Percentiles rank a stretch among this genome's conserved stretches.
phyloP scores from a whole-genome alignment of 768 basidiomycete genomes.

The Lactarius indigo region DNA sequence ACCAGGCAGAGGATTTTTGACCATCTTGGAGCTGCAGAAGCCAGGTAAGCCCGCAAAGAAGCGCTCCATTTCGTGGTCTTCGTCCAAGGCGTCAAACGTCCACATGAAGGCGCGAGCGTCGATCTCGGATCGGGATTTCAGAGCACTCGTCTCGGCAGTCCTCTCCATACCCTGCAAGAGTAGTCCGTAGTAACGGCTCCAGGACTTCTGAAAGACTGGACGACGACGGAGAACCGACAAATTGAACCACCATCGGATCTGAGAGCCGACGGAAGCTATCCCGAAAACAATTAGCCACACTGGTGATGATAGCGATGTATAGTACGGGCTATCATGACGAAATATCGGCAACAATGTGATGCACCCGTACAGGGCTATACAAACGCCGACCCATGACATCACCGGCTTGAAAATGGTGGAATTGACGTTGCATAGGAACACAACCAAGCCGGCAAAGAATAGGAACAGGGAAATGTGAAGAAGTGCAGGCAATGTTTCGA shows the following conservation, averaged over 20 bases:
- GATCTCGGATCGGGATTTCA: background rate
- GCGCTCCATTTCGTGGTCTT: background rate
- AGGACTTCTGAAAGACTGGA: background rate
- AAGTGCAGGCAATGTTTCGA: background rate
- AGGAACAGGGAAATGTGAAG: background rate
- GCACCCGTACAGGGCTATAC: background rate
- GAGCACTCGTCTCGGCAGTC: background rate
- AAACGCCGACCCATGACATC: background rate
- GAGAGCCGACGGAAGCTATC: background rate
- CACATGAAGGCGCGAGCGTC: background rate
- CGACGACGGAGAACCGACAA: background rate
- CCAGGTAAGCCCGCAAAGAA: background rate
- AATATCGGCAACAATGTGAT: background rate
- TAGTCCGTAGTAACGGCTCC: background rate
- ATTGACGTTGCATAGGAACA: background rate
- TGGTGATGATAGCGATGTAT: background rate
- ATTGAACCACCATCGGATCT: background rate
- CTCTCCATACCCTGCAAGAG: background rate
- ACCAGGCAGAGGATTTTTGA: background rate
- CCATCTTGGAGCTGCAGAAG: background rate
- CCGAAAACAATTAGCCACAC: background rate
- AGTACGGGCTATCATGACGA: background rate
- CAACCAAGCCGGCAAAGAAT: background rate
- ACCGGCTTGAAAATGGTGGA: background rate
- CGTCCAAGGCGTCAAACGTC: background rate